Percentiles rank a stretch among this genome's conserved stretches.
Conservation (phyloP, 805 yeast species). For the Pichia membranifaciens region DNA sequence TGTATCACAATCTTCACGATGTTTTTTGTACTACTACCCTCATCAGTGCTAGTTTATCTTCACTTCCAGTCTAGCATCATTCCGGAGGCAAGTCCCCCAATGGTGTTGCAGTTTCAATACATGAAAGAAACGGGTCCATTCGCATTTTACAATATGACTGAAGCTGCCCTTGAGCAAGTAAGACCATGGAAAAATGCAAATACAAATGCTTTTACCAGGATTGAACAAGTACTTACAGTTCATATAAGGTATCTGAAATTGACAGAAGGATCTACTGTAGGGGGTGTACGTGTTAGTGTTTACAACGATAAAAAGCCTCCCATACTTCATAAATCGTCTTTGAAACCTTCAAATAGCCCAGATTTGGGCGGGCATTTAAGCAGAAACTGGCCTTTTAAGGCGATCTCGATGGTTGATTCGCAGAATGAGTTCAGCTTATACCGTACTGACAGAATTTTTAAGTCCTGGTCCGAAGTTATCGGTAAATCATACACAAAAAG, state of each 20-base stretch:
- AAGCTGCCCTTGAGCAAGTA: conserved; percentile 1
- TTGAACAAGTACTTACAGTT: conserved; percentile 13
- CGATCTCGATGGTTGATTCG: not conserved
- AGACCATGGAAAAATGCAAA: conserved; percentile 12
- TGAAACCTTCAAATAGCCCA: not conserved
- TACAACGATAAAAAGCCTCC: conserved; percentile 2
- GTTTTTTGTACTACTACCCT: conserved; percentile 12
- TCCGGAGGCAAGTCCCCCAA: conserved; percentile 10
- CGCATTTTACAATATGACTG: conserved; percentile 8
- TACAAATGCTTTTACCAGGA: conserved; percentile 11
- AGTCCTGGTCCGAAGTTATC: conserved; percentile 10
- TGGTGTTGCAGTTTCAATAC: conserved; percentile 13
- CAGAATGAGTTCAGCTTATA: conserved; percentile 3
- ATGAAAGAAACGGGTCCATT: conserved; percentile 10
- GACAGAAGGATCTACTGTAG: conserved; percentile 5
- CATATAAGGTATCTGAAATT: conserved; percentile 13
- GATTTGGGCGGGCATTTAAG: not conserved
- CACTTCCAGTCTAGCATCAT: conserved; percentile 12
- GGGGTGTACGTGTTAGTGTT: conserved; percentile 10
- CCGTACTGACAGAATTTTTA: conserved; percentile 4
- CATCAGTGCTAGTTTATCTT: conserved; percentile 10
- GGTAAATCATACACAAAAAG: conserved; percentile 10
- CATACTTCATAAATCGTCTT: not conserved
- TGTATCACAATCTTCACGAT: conserved; percentile 4
- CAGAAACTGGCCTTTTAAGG: conserved; percentile 9